phyloP scores from a whole-genome alignment of 805 yeast species.

The Schizosaccharomyces cryophilus region DNA sequence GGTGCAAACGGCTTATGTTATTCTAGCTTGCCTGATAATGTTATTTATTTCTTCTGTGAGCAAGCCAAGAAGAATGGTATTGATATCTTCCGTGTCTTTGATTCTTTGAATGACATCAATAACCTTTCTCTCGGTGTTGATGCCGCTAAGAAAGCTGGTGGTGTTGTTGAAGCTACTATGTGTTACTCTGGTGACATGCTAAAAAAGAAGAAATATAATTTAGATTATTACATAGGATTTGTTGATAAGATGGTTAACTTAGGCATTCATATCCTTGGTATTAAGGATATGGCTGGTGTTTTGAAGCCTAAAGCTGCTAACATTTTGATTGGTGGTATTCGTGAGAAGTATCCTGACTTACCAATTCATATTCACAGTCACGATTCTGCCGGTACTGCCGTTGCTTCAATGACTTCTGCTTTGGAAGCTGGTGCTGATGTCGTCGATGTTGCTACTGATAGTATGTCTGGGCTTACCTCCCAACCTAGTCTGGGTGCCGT shows the following conservation, averaged over 20 bases:
- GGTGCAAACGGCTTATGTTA: conserved; percentile 99
- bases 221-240: conserved; percentile 62
- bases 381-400: conserved; percentile 99
- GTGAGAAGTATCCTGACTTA: conserved; percentile 70
- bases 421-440: conserved; percentile 95
- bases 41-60: conserved; percentile 85
- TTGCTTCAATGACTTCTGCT: conserved; percentile 83
- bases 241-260: conserved; percentile 63
- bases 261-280: conserved; percentile 95
- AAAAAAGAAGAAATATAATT: conserved; percentile 84
- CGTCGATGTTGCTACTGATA: conserved; percentile 90
- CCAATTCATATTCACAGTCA: conserved; percentile 98
- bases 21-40: conserved; percentile 92
- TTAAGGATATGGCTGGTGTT: conserved; percentile 99
- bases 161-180: conserved; percentile 94
- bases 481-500: conserved; percentile 91
- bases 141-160: conserved; percentile 95
- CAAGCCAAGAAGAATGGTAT: conserved; percentile 93
- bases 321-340: conserved; percentile 49
- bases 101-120: conserved; percentile 87
- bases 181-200: conserved; percentile 99
- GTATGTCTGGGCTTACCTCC: conserved; percentile 95
- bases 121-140: conserved; percentile 93
- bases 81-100: conserved; percentile 93
- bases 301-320: conserved; percentile 86